Evolutionary conservation across 306 rosid species (phyloP).

Genomic region (Prunus salicina): DNA sequence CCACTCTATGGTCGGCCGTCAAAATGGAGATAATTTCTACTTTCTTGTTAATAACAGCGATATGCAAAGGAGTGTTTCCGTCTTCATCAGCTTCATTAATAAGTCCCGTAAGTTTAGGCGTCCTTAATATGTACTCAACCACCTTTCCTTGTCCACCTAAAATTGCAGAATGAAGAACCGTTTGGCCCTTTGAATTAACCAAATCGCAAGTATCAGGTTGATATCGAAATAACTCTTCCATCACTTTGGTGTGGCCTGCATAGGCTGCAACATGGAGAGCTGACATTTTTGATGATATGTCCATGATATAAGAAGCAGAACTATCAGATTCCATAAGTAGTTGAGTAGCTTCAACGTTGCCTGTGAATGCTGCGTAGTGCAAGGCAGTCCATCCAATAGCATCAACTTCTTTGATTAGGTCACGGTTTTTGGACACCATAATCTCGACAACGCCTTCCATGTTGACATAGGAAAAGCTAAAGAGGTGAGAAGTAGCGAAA

Average conservation of each 20-base stretch:
- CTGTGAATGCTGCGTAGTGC: slow-evolving; percentile 13
- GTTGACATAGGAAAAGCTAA: background rate
- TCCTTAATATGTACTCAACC: background rate
- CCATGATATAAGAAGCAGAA: background rate
- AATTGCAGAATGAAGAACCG: slow-evolving; percentile 6
- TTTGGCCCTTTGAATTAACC: background rate
- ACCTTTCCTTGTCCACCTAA: background rate
- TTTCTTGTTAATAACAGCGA: background rate
- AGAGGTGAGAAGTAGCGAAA: too few species aligned
- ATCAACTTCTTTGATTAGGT: background rate
- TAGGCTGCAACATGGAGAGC: slow-evolving; percentile 8
- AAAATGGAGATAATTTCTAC: background rate
- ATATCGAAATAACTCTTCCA: background rate
- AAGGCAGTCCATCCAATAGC: slow-evolving; percentile 14
- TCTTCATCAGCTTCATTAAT: slow-evolving; percentile 1
- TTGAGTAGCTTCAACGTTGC: background rate
- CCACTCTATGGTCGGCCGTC: background rate
- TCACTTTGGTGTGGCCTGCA: background rate
- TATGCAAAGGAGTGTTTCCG: slow-evolving; percentile 18
- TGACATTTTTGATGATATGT: slow-evolving; percentile 1
- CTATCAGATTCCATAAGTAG: background rate
- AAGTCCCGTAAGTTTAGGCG: background rate
- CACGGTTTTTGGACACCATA: background rate
- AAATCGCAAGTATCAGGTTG: slow-evolving; percentile 16
- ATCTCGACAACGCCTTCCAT: background rate